Evolutionary conservation across 2,329 filamentous ascomycete genomes (phyloP).

Genomic region (Sporothrix euskadiensis): DNA sequence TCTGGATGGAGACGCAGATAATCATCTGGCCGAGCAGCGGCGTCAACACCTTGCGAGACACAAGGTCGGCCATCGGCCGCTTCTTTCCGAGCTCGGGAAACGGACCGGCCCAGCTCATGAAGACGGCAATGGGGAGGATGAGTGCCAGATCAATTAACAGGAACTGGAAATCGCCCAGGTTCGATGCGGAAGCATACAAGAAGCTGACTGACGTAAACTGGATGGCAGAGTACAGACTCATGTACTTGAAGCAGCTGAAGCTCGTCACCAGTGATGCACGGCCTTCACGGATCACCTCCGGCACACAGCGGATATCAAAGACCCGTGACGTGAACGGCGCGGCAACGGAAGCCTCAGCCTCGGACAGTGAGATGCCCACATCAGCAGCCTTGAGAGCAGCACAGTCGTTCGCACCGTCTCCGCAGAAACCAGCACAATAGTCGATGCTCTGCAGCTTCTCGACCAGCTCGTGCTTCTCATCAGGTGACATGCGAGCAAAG

Average conservation of each 20-base stretch:
- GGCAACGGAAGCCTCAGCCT: slow-evolving; percentile 97
- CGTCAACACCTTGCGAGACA: slow-evolving; percentile 87
- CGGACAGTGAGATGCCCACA: slow-evolving; percentile 93
- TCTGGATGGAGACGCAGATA: slow-evolving; percentile 76
- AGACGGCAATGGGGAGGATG: slow-evolving; percentile 94
- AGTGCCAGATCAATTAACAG: slow-evolving; percentile 91
- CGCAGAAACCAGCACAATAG: slow-evolving; percentile 94
- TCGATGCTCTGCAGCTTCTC: slow-evolving; percentile 96
- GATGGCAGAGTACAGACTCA: slow-evolving; percentile 98
- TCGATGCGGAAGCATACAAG: slow-evolving; percentile 88
- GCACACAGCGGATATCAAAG: slow-evolving; percentile 95
- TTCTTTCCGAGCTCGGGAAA: slow-evolving; percentile 76
- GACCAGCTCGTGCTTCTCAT: slow-evolving; percentile 96
- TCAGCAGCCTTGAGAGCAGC: slow-evolving; percentile 95
- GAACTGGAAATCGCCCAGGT: slow-evolving; percentile 95
- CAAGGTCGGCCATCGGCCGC: slow-evolving; percentile 85
- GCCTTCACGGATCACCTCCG: slow-evolving; percentile 90
- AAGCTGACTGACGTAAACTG: slow-evolving; percentile 98
- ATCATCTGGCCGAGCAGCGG: slow-evolving; percentile 86
- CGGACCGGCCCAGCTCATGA: slow-evolving; percentile 97
- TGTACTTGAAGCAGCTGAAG: slow-evolving; percentile 99
- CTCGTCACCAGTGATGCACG: slow-evolving; percentile 94
- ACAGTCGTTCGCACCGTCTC: slow-evolving; percentile 96
- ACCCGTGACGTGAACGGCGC: slow-evolving; percentile 93
- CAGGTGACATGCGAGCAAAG: slow-evolving; percentile 97